Evolutionary conservation across 164 flowering plant species (phyloP).

Genomic region (Dillenia turbinata): DNA sequence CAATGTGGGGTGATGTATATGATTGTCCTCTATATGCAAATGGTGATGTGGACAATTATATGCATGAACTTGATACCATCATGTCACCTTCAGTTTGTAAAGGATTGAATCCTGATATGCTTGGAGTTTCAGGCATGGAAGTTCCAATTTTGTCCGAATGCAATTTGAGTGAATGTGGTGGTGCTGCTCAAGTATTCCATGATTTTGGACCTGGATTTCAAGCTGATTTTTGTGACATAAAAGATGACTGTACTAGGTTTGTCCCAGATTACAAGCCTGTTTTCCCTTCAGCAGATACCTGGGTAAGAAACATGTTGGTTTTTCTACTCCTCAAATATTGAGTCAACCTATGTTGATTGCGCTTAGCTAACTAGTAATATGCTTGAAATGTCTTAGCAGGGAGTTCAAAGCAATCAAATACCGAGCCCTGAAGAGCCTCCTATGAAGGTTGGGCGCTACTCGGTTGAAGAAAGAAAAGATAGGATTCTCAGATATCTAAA

Average conservation of each 20-base stretch:
- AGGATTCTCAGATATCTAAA: constrained; percentile 67
- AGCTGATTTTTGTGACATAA: neutral
- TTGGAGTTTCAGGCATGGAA: constrained; percentile 12
- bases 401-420: constrained; percentile 22
- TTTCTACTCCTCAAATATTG: too few species aligned
- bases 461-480: constrained; percentile 72
- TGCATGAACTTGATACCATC: constrained; percentile 2
- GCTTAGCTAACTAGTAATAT: too few species aligned
- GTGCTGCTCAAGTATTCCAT: neutral
- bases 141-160: constrained; percentile 7
- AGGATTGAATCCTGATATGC: constrained; percentile 12
- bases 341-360: too few species aligned
- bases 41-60: constrained; percentile 4
- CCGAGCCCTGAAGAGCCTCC: constrained; percentile 22
- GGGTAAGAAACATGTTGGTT: constrained; percentile 18
- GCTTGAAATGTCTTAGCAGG: constrained; percentile 19
- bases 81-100: constrained; percentile 8
- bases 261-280: constrained; percentile 12
- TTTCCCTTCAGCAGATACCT: constrained; percentile 15
- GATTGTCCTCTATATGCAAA: constrained; percentile 7
- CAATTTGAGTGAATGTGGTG: constrained; percentile 5
- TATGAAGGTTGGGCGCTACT: constrained; percentile 47
- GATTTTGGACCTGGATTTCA: constrained; percentile 1
- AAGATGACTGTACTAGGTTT: constrained; percentile 1
- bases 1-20: constrained; percentile 14